These are phyloP conservation scores for Citrus reticulata DNA, from an alignment of 345 rosid genomes.

Conservation along the genomic window DNA sequence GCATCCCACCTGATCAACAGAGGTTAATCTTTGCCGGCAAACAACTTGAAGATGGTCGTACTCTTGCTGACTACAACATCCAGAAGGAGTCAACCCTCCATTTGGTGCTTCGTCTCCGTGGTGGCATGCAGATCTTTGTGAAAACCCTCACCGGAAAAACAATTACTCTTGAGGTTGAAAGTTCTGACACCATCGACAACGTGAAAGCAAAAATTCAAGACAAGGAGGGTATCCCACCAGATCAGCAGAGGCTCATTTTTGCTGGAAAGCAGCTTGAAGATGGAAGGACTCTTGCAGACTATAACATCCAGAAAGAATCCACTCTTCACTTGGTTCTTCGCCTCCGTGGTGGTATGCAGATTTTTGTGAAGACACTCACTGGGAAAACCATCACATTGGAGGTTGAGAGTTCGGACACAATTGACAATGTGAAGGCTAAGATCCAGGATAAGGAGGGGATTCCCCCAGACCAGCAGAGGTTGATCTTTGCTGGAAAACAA, in stretches of 20 bases:
- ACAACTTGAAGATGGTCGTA: background rate
- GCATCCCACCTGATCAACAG: background rate
- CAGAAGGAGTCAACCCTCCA: background rate
- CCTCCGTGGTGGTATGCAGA: slow-evolving; percentile 15
- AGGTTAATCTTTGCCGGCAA: background rate
- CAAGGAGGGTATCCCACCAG: background rate
- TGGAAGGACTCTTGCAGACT: background rate
- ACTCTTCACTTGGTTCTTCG: slow-evolving; percentile 19
- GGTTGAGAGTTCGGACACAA: background rate
- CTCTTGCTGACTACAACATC: background rate
- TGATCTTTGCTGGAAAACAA: background rate
- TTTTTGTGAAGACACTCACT: background rate
- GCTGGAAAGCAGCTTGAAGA: background rate
- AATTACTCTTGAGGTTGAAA: background rate
- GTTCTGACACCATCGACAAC: background rate
- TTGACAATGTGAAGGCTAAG: background rate
- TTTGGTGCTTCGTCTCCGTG: background rate
- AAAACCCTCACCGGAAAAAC: background rate
- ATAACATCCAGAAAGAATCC: background rate
- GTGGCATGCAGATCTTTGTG: background rate
- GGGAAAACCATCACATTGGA: background rate
- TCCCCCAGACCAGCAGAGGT: background rate
- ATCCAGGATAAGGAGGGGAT: background rate
- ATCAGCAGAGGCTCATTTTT: background rate
- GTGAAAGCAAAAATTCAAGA: background rate